These are phyloP conservation scores for Xylogone sp. DNA, from an alignment of 2,329 filamentous ascomycete genomes.

Conservation along the genomic window DNA sequence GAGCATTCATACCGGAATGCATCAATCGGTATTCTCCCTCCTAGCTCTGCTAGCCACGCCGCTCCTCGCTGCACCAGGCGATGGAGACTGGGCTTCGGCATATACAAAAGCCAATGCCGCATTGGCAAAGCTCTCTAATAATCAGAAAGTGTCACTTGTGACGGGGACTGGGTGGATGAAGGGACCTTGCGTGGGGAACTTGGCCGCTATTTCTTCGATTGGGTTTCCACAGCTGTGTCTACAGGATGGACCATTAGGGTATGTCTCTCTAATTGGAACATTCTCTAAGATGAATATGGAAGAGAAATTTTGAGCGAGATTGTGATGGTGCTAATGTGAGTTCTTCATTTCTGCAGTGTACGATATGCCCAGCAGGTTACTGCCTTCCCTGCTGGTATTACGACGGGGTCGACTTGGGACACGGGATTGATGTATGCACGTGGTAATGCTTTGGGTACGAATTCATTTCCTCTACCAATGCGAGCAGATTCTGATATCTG, in stretches of 20 bases:
- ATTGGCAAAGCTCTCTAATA: constrained; percentile 64
- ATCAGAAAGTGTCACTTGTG: constrained; percentile 77
- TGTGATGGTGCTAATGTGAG: constrained; percentile 1
- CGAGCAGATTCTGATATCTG: background rate
- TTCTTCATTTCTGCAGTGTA: constrained; percentile 36
- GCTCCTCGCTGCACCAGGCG: constrained; percentile 11
- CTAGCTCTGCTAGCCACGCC: constrained; percentile 13
- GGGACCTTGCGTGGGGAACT: constrained; percentile 65
- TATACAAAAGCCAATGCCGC: constrained; percentile 66
- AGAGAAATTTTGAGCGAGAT: background rate
- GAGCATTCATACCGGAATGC: constrained; percentile 7
- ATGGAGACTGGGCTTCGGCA: constrained; percentile 58
- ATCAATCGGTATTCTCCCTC: constrained; percentile 4
- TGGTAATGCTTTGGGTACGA: constrained; percentile 61
- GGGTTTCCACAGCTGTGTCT: constrained; percentile 72
- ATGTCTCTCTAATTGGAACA: constrained; percentile 1
- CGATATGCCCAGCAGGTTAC: constrained; percentile 68
- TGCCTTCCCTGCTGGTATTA: constrained; percentile 77
- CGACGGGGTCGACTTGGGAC: constrained; percentile 78
- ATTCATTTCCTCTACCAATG: background rate
- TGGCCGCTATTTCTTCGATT: constrained; percentile 50
- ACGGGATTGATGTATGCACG: constrained; percentile 67
- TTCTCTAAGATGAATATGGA: background rate
- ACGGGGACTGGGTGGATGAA: constrained; percentile 75
- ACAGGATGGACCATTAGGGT: constrained; percentile 75